Evolutionary conservation across 2,329 filamentous ascomycete species (phyloP).

Genomic region (Apiospora phragmitis): DNA sequence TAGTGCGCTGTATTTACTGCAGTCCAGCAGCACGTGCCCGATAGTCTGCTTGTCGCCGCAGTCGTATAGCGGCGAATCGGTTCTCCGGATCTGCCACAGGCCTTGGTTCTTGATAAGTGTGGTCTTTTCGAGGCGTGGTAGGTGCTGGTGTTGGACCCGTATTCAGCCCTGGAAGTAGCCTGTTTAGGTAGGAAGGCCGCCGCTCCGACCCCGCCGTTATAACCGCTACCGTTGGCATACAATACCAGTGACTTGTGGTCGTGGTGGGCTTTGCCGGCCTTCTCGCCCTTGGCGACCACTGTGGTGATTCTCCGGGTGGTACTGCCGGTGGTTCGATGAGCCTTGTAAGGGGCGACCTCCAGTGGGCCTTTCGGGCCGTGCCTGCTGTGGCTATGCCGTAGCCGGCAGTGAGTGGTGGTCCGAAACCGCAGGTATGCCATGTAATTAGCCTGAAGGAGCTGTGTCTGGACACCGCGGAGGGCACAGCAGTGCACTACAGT

Average conservation of each 20-base stretch:
- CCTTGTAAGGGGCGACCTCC: background rate
- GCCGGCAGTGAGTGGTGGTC: background rate
- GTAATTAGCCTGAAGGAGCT: background rate
- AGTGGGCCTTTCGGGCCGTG: background rate
- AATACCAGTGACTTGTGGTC: background rate
- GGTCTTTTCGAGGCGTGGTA: no score
- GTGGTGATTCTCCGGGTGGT: background rate
- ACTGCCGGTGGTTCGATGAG: background rate
- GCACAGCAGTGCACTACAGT: no score
- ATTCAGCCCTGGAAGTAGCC: background rate
- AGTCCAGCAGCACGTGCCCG: no score
- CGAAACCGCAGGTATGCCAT: background rate
- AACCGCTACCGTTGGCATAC: background rate
- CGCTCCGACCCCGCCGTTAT: background rate
- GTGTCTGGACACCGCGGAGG: no score
- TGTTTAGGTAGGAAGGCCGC: background rate
- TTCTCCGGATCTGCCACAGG: no score
- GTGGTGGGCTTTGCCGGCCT: background rate
- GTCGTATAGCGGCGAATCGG: no score
- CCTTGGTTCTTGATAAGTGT: no score
- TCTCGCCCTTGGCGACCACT: background rate
- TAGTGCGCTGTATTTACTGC: no score
- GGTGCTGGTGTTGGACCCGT: no score
- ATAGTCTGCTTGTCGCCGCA: no score
- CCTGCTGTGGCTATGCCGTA: background rate